Base-by-base conservation (phyloP, 2,329 filamentous ascomycete genomes). In the Xylariaceae sp. region DNA sequence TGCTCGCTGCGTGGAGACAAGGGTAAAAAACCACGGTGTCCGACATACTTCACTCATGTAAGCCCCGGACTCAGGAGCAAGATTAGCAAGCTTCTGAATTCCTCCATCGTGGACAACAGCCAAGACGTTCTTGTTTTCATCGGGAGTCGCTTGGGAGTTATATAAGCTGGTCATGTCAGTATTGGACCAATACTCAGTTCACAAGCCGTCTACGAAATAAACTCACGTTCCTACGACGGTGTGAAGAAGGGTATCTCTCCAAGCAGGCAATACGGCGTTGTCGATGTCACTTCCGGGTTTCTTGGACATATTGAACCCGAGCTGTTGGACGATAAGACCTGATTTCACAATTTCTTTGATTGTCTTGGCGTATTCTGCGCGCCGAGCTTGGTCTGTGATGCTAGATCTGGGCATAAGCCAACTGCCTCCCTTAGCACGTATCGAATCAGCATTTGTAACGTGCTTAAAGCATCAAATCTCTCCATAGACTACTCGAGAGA, bases 21-120 rank as follows among this genome's bases (percentile, higher is more conserved):
- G 18, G 12, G 41, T 18, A 31, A n/a, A 14, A n/a, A n/a, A 7
- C 18, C 15, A 12, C 18, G 12, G 42, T n/a, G 14, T 15, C 6
- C 5, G 39, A 41, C 47, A 32, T 45, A 71, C 76, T 63, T 82
- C 78, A 56, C 78, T 80, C 68, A 76, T 66, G 60, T 78, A 78
- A 1, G 70, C 63, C 2, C 71, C 74, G 9, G 68, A 65, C 1
- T 66, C 68, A 0, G 74, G 72, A 1, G 73, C 73, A 6, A 71
- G 63, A 2, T 56, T 63, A 53, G 68, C 64, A 12, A 73, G 57
- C 44, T 59, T 60, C 15, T 63, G 63, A 44, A 65, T 58, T 45
- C 63, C 58, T 17, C 59, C 57, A 40, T 66, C 47, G 14, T 68
- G 70, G 33, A 70, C 57, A 19, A 58, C 55, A 45, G 61, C 58